These are phyloP conservation scores for Lentinula detonsa DNA, from an alignment of 768 basidiomycete genomes.

Conservation along the genomic window DNA sequence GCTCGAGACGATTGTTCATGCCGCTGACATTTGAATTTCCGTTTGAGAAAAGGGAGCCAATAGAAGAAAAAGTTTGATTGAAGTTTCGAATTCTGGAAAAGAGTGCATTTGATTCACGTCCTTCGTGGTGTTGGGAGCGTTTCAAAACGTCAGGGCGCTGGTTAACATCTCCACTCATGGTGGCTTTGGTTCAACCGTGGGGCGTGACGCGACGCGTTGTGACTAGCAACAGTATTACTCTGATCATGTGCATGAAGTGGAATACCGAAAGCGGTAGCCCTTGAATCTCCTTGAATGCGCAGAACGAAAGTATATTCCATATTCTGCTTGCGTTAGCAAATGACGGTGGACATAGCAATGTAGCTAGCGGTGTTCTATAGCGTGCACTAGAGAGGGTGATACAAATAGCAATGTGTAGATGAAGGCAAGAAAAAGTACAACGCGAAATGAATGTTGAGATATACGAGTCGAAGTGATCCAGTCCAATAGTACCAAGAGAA, in stretches of 20 bases:
- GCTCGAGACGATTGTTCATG: background rate
- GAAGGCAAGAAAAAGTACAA: background rate
- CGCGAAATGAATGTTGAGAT: background rate
- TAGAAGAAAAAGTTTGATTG: background rate
- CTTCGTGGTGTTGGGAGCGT: no score
- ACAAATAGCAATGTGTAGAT: background rate
- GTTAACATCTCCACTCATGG: no score
- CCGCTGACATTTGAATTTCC: background rate
- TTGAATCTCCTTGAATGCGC: no score
- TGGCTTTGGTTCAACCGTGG: no score
- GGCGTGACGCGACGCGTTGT: no score
- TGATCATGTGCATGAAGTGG: no score
- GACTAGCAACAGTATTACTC: no score
- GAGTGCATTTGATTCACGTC: background rate
- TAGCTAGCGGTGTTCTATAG: background rate
- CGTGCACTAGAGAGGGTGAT: background rate
- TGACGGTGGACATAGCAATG: slow-evolving; percentile 1
- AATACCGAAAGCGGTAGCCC: no score
- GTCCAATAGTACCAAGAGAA: background rate
- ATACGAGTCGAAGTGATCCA: background rate
- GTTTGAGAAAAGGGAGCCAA: background rate
- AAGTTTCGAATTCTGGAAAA: background rate
- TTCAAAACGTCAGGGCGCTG: no score
- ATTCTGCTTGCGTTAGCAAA: background rate
- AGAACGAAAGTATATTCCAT: background rate